These are phyloP conservation scores for Staphylotrichum tortipilum DNA, from an alignment of 495 filamentous ascomycete species.

Conservation along the genomic window DNA sequence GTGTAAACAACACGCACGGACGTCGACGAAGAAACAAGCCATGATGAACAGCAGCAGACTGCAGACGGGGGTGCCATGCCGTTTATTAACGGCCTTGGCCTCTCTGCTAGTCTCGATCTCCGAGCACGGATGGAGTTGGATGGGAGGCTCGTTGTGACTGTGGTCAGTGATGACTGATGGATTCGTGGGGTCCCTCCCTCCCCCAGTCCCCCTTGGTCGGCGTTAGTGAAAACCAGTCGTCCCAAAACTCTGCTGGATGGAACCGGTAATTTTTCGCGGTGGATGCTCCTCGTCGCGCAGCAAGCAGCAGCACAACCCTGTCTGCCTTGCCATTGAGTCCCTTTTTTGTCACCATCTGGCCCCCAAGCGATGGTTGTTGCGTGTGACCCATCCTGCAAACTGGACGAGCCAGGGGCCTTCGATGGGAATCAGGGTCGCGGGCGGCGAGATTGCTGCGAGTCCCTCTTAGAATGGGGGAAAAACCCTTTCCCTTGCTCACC, in stretches of 20 bases:
- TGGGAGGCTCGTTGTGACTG: too few relatives aligned
- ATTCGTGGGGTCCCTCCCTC: background rate
- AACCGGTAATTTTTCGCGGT: conserved; percentile 1
- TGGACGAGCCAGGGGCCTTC: too few relatives aligned
- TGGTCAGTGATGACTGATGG: background rate
- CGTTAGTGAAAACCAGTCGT: background rate
- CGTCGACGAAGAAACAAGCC: background rate
- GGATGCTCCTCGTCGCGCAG: background rate
- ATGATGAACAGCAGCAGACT: background rate
- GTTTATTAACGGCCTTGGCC: conserved; percentile 1
- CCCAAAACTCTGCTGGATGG: background rate
- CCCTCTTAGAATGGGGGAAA: background rate
- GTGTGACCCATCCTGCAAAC: too few relatives aligned
- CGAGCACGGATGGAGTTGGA: conserved; percentile 3
- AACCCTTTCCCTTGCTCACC: background rate
- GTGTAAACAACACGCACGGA: background rate
- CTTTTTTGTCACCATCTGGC: too few relatives aligned
- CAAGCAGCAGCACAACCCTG: background rate
- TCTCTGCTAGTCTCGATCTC: background rate
- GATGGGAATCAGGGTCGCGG: too few relatives aligned
- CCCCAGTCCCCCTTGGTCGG: too few relatives aligned
- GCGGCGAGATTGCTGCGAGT: too few relatives aligned
- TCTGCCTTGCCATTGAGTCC: too few relatives aligned
- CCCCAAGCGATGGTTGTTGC: too few relatives aligned
- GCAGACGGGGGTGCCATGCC: background rate